These are phyloP conservation scores for Pleoardoris graminearum DNA, from an alignment of 2,329 filamentous ascomycete species.

Conservation along the genomic window DNA sequence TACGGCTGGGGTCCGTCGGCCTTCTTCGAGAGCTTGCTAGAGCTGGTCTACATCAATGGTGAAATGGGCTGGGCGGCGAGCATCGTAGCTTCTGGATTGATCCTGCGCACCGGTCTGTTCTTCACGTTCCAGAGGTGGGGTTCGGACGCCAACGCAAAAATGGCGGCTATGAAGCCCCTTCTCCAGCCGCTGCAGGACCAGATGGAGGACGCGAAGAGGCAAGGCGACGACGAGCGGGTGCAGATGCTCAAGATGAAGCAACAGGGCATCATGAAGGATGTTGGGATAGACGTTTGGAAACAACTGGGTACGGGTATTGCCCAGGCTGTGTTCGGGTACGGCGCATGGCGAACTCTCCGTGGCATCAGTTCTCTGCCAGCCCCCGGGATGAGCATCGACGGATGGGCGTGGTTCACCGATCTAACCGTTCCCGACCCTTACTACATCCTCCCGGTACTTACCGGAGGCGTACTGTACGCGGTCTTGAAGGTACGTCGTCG, in stretches of 20 bases:
- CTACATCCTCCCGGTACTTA: constrained; percentile 70
- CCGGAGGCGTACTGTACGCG: constrained; percentile 60
- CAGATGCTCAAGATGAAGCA: constrained; percentile 53
- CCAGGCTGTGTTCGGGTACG: constrained; percentile 74
- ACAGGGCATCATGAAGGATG: constrained; percentile 53
- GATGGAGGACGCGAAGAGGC: constrained; percentile 52
- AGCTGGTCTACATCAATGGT: constrained; percentile 76
- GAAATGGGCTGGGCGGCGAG: constrained; percentile 83
- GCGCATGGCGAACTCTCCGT: constrained; percentile 76
- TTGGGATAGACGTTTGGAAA: constrained; percentile 58
- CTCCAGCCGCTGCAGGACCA: constrained; percentile 60
- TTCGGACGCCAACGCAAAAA: constrained; percentile 64
- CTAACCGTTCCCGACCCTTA: constrained; percentile 76
- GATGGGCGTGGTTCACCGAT: constrained; percentile 77
- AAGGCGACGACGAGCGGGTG: constrained; percentile 50
- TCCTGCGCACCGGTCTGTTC: constrained; percentile 67
- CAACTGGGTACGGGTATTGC: constrained; percentile 36
- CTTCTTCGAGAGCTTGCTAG: constrained; percentile 73
- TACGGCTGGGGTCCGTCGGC: constrained; percentile 82
- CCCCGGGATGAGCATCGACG: constrained; percentile 72
- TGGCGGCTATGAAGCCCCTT: constrained; percentile 63
- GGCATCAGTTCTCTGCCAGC: constrained; percentile 79
- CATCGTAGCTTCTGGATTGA: constrained; percentile 66
- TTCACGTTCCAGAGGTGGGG: constrained; percentile 64
- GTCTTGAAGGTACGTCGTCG: constrained; percentile 60